Evolutionary conservation across 2,329 filamentous ascomycete genomes (phyloP), one percentile per base, ranked within the genome.

Genomic region (Aspergillus aculeatus): DNA sequence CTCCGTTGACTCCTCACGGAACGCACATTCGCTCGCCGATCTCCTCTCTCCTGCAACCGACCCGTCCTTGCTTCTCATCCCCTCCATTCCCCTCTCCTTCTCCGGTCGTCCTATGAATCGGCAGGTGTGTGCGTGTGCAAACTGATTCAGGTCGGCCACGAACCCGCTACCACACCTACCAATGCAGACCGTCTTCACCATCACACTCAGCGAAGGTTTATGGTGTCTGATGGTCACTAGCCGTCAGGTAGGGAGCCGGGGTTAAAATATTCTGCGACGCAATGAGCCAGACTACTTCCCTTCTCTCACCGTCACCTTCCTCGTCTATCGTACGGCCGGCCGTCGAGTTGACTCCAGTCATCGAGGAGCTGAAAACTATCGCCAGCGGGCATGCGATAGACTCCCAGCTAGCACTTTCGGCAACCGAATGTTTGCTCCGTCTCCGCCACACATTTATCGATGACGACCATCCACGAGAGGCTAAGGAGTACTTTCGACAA

Each of bases 401-500:
- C 41, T 63, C 75, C 41, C 66, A 77, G 24, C 61, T 75, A 57
- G 71, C 72, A 53, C 64, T 76, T 23, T 75, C 77, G 7, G 77
- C 89, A 38, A 73, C 83, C 63, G 82, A 85, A 65, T 80, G 81
- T 56, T 80, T 90, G 58, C 84, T 86, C 65, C 83, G 86, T 54
- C 84, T 94, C 61, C 85, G 87, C 69, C 89, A 91, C 75, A 78
- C 83, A 58, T 78, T 86, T 50, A 83, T 86, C 63, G 83, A 85
- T 59, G 77, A 78, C 62, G 75, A 76, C 64, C 75, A 78, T 59
- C 77, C 80, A 29, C 77, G 77, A 53, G 79, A 81, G 60, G 80
- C 81, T 49, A 91, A 92, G 77, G 91, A 96, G 77, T 88, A 91
- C 67, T 96, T 97, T 73, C 86, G 93, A 65, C 86, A 91, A 70